A percentile compares a stretch with the other conserved stretches of the same genome.
These are phyloP conservation scores for Petunia axillaris DNA, from an alignment of 257 asterid genomes.

Conservation along the genomic window DNA sequence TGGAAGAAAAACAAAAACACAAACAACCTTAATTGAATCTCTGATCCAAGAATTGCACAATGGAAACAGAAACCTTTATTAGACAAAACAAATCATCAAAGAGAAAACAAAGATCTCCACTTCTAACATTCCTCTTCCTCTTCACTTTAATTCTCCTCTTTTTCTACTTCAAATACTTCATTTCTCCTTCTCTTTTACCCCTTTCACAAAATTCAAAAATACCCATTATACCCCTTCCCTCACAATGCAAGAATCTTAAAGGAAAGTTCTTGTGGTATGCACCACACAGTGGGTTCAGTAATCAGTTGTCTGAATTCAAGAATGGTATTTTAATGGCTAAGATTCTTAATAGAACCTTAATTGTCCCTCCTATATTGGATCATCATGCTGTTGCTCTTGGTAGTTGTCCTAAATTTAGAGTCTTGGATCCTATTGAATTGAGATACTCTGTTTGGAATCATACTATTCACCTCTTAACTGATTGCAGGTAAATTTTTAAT, in stretches of 20 bases:
- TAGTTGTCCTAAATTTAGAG: conserved; percentile 95
- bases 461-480: conserved; percentile 55
- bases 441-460: conserved; percentile 86
- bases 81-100: conserved; percentile 19
- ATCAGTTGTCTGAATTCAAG: conserved; percentile 87
- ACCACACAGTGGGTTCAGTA: conserved; percentile 97
- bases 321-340: conserved; percentile 75
- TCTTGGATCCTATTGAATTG: conserved; percentile 68
- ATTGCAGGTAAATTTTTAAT: conserved; percentile 57
- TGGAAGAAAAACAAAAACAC: too few species aligned
- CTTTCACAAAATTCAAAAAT: conserved; percentile 37
- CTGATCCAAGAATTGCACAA: conserved; percentile 8
- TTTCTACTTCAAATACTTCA: conserved; percentile 45
- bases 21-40: background rate
- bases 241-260: conserved; percentile 11
- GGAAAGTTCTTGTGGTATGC: conserved; percentile 87
- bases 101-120: conserved; percentile 26
- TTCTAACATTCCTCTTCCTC: conserved; percentile 31
- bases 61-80: conserved; percentile 18
- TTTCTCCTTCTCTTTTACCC: conserved; percentile 44
- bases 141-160: conserved; percentile 44
- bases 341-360: conserved; percentile 74
- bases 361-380: conserved; percentile 88
- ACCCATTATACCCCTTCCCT: conserved; percentile 30
- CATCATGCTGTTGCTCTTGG: conserved; percentile 93